phyloP scores from a whole-genome alignment of 148 eudicot genomes.

The Beta vulgaris region DNA sequence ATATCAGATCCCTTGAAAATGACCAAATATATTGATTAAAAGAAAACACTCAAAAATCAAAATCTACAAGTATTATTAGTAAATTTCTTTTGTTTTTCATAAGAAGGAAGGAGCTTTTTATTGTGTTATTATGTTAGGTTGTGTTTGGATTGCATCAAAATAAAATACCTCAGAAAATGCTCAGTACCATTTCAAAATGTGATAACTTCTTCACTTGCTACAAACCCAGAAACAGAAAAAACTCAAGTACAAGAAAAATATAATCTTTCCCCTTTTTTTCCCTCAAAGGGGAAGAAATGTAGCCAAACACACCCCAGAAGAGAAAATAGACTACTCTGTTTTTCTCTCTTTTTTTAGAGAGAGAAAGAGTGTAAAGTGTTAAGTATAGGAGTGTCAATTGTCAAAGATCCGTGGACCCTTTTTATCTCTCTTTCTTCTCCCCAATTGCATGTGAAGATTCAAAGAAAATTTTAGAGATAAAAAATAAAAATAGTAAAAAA shows the following conservation, averaged over 20 bases:
- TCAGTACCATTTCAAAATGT: conserved; percentile 24
- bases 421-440: conserved; percentile 7
- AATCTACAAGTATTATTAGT: too few species aligned
- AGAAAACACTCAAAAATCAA: neutral
- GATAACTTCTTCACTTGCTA: neutral
- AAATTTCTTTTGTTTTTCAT: too few species aligned
- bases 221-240: neutral
- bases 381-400: conserved; percentile 29
- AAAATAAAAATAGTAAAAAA: neutral
- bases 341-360: neutral
- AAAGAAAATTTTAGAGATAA: conserved; percentile 11
- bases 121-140: too few species aligned
- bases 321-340: neutral
- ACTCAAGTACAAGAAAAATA: neutral
- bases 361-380: conserved; percentile 5
- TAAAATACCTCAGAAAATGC: conserved; percentile 16
- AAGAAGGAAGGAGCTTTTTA: too few species aligned
- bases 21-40: neutral
- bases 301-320: conserved; percentile 1
- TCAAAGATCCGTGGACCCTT: conserved; percentile 29
- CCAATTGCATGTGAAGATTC: conserved; percentile 36
- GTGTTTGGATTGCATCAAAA: conserved; percentile 16
- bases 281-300: neutral
- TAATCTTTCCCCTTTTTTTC: conserved; percentile 5
- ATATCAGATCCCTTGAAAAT: conserved; percentile 23